Base-by-base conservation (phyloP, 1,139 yeast species). In the Debaryomycetaceae sp. region DNA sequence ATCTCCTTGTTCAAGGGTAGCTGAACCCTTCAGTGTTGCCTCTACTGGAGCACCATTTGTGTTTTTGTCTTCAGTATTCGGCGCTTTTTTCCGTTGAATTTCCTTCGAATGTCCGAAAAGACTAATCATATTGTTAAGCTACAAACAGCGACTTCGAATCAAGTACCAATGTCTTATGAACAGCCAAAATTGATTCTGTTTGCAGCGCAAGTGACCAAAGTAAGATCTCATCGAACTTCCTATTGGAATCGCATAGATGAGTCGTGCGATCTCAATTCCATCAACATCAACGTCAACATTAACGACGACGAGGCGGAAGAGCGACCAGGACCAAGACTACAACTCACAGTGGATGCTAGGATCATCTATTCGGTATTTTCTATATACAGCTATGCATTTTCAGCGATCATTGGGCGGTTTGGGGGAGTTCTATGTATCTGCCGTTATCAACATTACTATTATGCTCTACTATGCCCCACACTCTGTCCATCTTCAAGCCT, bases 401-500 rank as follows among this genome's bases (percentile, higher is more conserved):
- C n/a, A 13, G 17, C 18, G 22, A n/a, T 29, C 17, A 14, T 29
- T 35, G 22, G 33, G 11, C n/a, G 15, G 15, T 7, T 36, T 18
- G 29, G 30, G 37, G 44, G n/a, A 37, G 46, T 19, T 49, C 57
- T 38, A 69, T 58, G 39, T 56, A 67, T 44, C 95, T 68, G 5
- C 94, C 94, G 46, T 82, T 83, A 51, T 84, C 75, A 5, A 83
- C 67, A 0, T 83, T 86, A 36, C 80, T 69, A 47, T 82, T 79
- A 39, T 67, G 67, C 58, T 87, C 95, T 5, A 84, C 78, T 14
- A 85, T 75, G 1, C 92, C 89, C 92, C 95, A 83, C 4, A 87
- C 58, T 41, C 95, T 66, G 52, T 87, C 95, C 95, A 87, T 87
- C 49, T 79, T 79, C 54, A 84, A 65, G 1, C 95, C 95, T 3